phyloP scores from a whole-genome alignment of 2,329 filamentous ascomycete species.

The Albifimbria verrucaria region DNA sequence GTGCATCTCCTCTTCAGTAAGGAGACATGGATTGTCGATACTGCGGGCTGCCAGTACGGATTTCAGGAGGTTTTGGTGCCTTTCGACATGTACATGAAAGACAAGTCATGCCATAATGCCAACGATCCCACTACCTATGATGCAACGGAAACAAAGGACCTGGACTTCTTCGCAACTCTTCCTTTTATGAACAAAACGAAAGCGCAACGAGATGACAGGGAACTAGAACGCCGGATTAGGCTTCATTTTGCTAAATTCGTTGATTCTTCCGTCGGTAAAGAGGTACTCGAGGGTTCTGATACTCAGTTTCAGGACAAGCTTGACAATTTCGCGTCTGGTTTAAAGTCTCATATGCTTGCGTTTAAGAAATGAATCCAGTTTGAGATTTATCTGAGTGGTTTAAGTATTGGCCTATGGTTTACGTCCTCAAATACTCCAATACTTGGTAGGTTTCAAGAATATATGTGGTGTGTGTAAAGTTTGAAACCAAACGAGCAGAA shows the following conservation, averaged over 20 bases:
- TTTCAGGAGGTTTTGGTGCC: slow-evolving; percentile 11
- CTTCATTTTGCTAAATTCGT: slow-evolving; percentile 10
- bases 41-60: slow-evolving; percentile 12
- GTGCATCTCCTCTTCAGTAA: neutral
- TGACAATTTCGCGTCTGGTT: neutral
- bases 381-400: too few relatives aligned
- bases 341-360: too few relatives aligned
- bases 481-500: too few relatives aligned
- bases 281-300: slow-evolving; percentile 10
- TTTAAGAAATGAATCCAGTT: too few relatives aligned
- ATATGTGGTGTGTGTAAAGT: too few relatives aligned
- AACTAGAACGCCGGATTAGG: slow-evolving; percentile 7
- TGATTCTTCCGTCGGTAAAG: neutral
- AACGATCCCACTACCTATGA: slow-evolving; percentile 1
- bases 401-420: too few relatives aligned
- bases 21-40: slow-evolving; percentile 13
- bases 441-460: too few relatives aligned
- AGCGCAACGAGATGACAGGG: slow-evolving; percentile 3
- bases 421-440: too few relatives aligned
- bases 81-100: slow-evolving; percentile 6
- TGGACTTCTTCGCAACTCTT: slow-evolving; percentile 6
- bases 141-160: slow-evolving; percentile 8
- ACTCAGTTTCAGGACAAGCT: slow-evolving; percentile 8
- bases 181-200: slow-evolving; percentile 1
- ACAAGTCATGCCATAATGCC: slow-evolving; percentile 2